Evolutionary conservation across 768 basidiomycete genomes (phyloP), one percentile per base, ranked within the genome.

Genomic region (Leccinum barrowsii): DNA sequence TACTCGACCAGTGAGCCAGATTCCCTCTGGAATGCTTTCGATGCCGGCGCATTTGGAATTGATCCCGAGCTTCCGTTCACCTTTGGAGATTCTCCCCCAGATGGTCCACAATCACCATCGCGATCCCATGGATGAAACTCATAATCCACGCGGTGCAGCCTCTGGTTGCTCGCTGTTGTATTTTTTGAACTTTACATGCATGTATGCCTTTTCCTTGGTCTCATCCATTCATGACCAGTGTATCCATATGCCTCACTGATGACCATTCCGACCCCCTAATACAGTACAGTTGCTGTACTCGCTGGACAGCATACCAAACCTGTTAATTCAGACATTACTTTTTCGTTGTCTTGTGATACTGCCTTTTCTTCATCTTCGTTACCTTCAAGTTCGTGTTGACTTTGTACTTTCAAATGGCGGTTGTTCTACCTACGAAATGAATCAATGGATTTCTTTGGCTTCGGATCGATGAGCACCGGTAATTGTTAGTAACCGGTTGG

Each of bases 21-120:
- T 51, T 68, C 70, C 28, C 66, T 81, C 51, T 82, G 81, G 76
- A 78, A 80, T 62, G 82, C 82, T 66, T 88, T 90, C 66, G 91
- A 92, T 69, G 79, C 83, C 59, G 80, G 84, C 54, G 84, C 85
- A 34, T 91, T 91, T 73, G 86, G 85, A 56, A 80, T 82, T 63
- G 88, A 91, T 69, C 89, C 89, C 56, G 90, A 92, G 68, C 76
- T 89, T 37, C 84, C 90, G 22, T 92, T 92, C 72, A 81, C 82
- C 22, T 72, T 81, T 37, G 74, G 74, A 24, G 79, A 79, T 13
- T 58, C 74, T 37, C 28, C 72, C 7, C 19, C 68, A 8, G 72
- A 73, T 19, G 72, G 64, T 6, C 65, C 63, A 24, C 72, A 70
- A 50, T 69, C 72, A 13, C 67, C 71, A 24, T 49, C 72, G 5